Evolutionary conservation across 495 filamentous ascomycete species (phyloP).

Genomic region (Penicillium lividum): DNA sequence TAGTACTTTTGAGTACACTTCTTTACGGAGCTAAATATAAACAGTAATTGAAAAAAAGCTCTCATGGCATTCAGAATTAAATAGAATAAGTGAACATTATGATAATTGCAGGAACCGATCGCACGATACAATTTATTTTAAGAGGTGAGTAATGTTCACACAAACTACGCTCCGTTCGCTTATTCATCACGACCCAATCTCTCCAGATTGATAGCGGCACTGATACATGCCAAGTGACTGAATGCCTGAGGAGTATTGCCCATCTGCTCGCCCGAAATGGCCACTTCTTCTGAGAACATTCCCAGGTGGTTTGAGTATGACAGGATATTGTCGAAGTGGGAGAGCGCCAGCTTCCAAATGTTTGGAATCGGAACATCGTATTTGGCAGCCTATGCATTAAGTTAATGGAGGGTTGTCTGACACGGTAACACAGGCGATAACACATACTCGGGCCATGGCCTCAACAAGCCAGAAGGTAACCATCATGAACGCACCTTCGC

Average conservation of each 20-base stretch:
- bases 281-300: constrained; percentile 78
- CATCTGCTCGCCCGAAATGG: constrained; percentile 67
- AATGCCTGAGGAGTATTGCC: constrained; percentile 77
- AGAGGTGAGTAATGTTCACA: background rate
- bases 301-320: constrained; percentile 69
- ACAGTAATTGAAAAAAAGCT: background rate
- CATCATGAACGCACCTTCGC: constrained; percentile 77
- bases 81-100: background rate
- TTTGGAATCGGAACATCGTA: constrained; percentile 63
- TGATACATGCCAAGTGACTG: constrained; percentile 69
- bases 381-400: constrained; percentile 27
- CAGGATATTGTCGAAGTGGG: constrained; percentile 73
- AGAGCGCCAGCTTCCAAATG: constrained; percentile 62
- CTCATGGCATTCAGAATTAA: background rate
- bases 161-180: background rate
- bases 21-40: background rate
- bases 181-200: constrained; percentile 16
- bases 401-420: background rate
- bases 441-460: constrained; percentile 64
- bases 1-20: too few species aligned
- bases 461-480: constrained; percentile 79
- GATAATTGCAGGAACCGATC: background rate
- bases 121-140: constrained; percentile 2
- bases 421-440: background rate
- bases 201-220: constrained; percentile 72